These are phyloP conservation scores for Rhododendron henanense DNA, from an alignment of 148 eudicot species.

Conservation along the genomic window DNA sequence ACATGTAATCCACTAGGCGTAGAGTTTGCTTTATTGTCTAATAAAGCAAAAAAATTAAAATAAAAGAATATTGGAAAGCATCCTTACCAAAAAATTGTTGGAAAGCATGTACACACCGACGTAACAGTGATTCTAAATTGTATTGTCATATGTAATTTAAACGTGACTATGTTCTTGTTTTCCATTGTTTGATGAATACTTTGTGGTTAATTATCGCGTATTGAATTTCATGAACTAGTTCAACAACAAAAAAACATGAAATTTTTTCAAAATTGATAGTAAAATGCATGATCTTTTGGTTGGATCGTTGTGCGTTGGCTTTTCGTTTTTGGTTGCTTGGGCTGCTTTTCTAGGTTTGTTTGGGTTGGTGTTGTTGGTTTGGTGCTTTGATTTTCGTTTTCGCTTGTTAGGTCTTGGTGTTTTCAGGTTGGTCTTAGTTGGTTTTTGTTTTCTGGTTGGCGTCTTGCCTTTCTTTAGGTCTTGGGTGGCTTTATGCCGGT, in stretches of 20 bases:
- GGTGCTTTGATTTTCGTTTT: no score
- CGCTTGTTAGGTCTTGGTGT: no score
- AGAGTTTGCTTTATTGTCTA: neutral
- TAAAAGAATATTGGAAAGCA: neutral
- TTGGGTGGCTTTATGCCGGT: no score
- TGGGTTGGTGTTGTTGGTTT: no score
- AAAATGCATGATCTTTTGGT: no score
- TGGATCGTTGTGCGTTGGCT: no score
- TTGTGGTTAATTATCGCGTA: neutral
- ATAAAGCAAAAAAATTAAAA: neutral
- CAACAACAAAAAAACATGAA: no score
- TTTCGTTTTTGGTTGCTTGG: no score
- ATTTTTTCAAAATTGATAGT: neutral
- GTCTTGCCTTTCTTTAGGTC: no score
- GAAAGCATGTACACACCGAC: neutral
- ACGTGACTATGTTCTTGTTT: neutral
- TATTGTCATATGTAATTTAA: neutral
- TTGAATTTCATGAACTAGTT: neutral
- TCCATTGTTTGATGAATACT: neutral
- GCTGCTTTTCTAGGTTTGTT: no score
- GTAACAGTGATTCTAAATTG: neutral
- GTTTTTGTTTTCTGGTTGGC: no score
- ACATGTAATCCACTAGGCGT: constrained; percentile 3
- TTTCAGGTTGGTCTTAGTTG: no score
- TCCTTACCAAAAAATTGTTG: neutral